Evolutionary conservation across 108 stramenopile species (phyloP).

Genomic region (Cyclotella baltica): DNA sequence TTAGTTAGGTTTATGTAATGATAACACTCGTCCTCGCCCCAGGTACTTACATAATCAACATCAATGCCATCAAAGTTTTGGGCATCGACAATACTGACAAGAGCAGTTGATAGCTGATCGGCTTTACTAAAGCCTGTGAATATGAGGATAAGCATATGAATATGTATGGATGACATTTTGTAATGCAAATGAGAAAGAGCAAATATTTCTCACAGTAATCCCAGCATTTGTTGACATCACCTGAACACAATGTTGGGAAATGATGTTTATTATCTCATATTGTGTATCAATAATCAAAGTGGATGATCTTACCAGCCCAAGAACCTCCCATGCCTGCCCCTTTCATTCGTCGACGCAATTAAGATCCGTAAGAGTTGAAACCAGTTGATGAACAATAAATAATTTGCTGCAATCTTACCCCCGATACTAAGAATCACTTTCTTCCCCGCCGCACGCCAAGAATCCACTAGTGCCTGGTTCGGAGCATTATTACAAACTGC

Average conservation of each 20-base stretch:
- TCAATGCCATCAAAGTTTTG: constrained; percentile 69
- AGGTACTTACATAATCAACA: constrained; percentile 64
- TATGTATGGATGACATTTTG: no score
- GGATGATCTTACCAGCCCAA: constrained; percentile 36
- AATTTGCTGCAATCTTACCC: no score
- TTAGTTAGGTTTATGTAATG: no score
- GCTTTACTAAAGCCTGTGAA: constrained; percentile 51
- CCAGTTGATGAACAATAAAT: neutral
- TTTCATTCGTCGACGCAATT: neutral
- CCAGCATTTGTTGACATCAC: constrained; percentile 71
- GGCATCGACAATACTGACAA: constrained; percentile 53
- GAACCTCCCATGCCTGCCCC: constrained; percentile 67
- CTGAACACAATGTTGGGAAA: neutral
- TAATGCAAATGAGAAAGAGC: no score
- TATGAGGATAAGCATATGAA: no score
- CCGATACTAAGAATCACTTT: constrained; percentile 72
- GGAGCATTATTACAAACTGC: constrained; percentile 54
- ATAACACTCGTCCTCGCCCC: no score
- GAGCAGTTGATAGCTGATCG: constrained; percentile 46
- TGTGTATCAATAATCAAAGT: neutral
- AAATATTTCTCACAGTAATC: constrained; percentile 67
- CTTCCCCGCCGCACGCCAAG: constrained; percentile 58
- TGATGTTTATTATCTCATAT: neutral
- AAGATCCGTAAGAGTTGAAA: neutral
- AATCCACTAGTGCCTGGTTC: constrained; percentile 40